Evolutionary conservation across 2,329 filamentous ascomycete species (phyloP), one percentile per base, ranked within the genome.

Genomic region (Apiospora phragmitis): DNA sequence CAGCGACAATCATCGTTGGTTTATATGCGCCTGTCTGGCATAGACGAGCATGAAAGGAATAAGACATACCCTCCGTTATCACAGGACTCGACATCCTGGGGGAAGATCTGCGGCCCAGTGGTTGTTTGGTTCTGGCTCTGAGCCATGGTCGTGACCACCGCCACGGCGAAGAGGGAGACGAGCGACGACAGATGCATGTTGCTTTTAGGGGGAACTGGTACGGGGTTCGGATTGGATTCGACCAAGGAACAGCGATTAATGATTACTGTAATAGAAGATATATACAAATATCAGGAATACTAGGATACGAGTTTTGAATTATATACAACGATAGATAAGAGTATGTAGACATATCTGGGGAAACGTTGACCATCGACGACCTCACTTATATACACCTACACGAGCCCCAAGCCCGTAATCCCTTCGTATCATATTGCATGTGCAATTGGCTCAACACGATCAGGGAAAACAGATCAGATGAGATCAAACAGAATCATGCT

Each of bases 31-130:
- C 47, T 8, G 4, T 59, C 3, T 4, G 51, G 16, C 21, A 38
- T 3, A 35, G 51, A 9, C 4, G 43, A 43, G 4, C 11, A 24
- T 6, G 12, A 12, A 16, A 35, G n/a, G 35, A 16, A 21, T 1
- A 24, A 42, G 38, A 43, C 35, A 32, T 29, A 67, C 65, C 67
- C 67, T 41, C 67, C 67, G 43, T 68, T 68, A 24, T 68, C 67
- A 55, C 67, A 68, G n/a, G 67, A 38, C 67, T 49, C 43, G 26
- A 49, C 67, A 18, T 18, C 43, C 1, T 18, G n/a, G 26, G 67
- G 43, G 67, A 68, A 49, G 3, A 24, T 38, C 8, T 29, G 47
- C 29, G 43, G 29, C 1, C 29, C 67, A 1, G 16, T 16, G 14
- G 24, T 8, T 18, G 67, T 62, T 21, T 62, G 55, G 32, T 62